Evolutionary conservation across 1,284 basidiomycete genomes (phyloP), one percentile per base, ranked within the genome.

Genomic region (Ceratobasidium sp.): DNA sequence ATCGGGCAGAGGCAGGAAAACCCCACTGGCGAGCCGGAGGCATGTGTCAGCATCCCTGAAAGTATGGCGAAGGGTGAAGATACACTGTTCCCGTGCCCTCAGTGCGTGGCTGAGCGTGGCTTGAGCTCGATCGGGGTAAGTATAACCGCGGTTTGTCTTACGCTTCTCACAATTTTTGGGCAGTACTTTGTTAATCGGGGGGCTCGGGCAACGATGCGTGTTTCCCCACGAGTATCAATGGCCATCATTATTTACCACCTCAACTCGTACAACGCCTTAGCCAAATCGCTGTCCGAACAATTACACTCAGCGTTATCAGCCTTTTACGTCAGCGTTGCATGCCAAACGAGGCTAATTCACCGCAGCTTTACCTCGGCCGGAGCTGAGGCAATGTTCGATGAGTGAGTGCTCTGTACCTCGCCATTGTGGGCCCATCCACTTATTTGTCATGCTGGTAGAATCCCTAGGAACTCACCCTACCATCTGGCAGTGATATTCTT

Each of bases 131-230:
- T 44, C 14, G 56, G 56, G 8, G 56, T 58, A 19, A 42, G 56
- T 58, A 4, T 23, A 42, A 7, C 44, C 8, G 2, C 23, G 23
- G 9, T 13, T 58, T 4, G 44, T 14, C 11, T 23, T 27, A 6
- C 5, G 19, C 33, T 46, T 21, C 16, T n/a, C 5, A 46, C 42
- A 46, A 46, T 46, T 36, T 4, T 11, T 5, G 4, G 33, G 33
- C 33, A 58, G 56, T 58, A 58, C 21, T 58, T 58, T 33, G 27
- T 58, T 21, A 58, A 58, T n/a, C 56, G 41, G 4, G 56, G 56
- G 14, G 39, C 56, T 1, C 36, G 56, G 6, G 23, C n/a, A 4
- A 58, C 56, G 3, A 58, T 58, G 56, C 36, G 56, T 3, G 27
- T 30, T 13, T 36, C 56, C 11, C 14, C 41, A 9, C 8, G 39